Base-by-base conservation (phyloP, 352 stramenopile species). In the Pythium aristosporum region DNA sequence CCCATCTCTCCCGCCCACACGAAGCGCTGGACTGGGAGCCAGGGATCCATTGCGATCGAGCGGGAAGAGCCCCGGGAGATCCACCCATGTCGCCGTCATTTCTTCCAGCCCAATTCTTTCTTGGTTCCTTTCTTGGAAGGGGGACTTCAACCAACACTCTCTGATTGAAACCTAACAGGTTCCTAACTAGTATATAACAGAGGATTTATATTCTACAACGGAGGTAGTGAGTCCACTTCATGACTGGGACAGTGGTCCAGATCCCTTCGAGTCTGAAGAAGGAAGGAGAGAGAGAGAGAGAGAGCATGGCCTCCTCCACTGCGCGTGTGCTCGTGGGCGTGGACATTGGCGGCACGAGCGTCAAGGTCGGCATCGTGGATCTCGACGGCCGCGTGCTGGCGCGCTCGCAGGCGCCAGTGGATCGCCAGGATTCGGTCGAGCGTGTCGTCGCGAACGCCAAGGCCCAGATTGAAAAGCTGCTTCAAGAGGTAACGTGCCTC, bases 321-420 rank as follows among this genome's bases (percentile, higher is more conserved):
- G 32, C 34, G 16, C 47, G 23, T 21, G 57, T 87, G 65, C 77
- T 83, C 49, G 75, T 75, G 36, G 86, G 84, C 48, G 71, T 93
- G 25, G 86, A 94, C 58, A 88, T 93, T 57, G 86, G 82, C 53
- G 84, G 79, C 61, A 76, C 83, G 34, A 86, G 74, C 67, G 77
- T 92, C 42, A 95, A 93, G 54, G 74, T 89, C 28, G 84, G 84
- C 20, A 37, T 95, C 44, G 85, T 93, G 21, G 71, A 65, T 18
- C 58, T 61, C 13, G 62, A 79, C 8, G 86, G 86, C 1, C 62
- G 57, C 47, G 71, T 92, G 41, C 46, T 88, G 46, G 71, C 61
- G 21, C 73, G 80, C 32, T 66, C 69, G n/a, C 79, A 93, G 51
- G 63, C 77, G 36, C 71, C 72, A 9, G 78, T 84, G 28, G 58